phyloP scores from a whole-genome alignment of 164 flowering plant species.

The Vitis labrusca region DNA sequence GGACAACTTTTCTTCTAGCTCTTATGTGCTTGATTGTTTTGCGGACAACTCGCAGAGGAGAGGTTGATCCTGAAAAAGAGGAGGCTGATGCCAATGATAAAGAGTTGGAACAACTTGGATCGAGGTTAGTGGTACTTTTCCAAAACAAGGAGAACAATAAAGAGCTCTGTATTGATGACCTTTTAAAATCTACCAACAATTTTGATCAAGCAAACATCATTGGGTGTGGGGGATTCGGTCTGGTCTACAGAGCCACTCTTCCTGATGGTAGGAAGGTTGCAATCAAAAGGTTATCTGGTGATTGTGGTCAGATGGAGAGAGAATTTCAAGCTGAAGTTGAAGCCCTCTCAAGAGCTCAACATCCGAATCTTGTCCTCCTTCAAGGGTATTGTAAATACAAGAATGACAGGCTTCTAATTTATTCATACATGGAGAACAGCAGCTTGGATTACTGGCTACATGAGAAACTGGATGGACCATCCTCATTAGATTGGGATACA shows the following conservation, averaged over 20 bases:
- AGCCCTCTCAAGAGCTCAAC: constrained; percentile 74
- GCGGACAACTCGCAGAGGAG: constrained; percentile 21
- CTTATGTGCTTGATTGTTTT: constrained; percentile 29
- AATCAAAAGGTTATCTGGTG: constrained; percentile 75
- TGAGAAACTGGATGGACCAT: constrained; percentile 61
- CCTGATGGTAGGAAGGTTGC: constrained; percentile 69
- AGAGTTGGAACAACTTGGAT: constrained; percentile 36
- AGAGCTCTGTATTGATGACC: constrained; percentile 56
- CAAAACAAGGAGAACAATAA: constrained; percentile 36
- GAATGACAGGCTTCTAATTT: constrained; percentile 63
- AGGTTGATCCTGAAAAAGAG: constrained; percentile 34
- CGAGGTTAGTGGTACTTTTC: constrained; percentile 47
- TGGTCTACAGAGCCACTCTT: constrained; percentile 70
- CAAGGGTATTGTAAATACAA: constrained; percentile 63
- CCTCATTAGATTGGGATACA: constrained; percentile 58
- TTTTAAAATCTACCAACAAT: constrained; percentile 59
- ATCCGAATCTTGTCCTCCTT: constrained; percentile 72
- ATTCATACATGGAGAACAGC: constrained; percentile 80
- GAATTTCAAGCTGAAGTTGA: constrained; percentile 83
- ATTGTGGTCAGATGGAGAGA: constrained; percentile 74
- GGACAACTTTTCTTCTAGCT: constrained; percentile 35
- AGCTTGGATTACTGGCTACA: constrained; percentile 93
- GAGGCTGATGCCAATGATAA: constrained; percentile 22
- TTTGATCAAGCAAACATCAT: constrained; percentile 79
- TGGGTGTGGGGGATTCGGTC: constrained; percentile 84